Conservation (phyloP, 148 eudicot genomes). For the Rhododendron ferrugineum region DNA sequence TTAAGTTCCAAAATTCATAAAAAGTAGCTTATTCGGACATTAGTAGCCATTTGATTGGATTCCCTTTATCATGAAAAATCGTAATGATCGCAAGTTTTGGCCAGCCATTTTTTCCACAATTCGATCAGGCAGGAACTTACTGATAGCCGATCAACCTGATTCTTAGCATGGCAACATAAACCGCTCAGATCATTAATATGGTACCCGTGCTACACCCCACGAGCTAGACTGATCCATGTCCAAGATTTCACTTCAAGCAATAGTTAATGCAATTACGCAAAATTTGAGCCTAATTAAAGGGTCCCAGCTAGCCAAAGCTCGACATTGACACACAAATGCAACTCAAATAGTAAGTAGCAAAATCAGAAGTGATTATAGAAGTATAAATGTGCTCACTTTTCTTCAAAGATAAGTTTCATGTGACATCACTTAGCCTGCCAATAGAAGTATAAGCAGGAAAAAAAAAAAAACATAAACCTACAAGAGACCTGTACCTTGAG, state of each 20-base stretch:
- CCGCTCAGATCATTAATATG: background rate
- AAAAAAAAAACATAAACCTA: background rate
- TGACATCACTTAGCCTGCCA: background rate
- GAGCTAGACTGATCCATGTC: background rate
- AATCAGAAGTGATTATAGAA: background rate
- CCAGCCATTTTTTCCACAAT: background rate
- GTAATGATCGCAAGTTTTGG: background rate
- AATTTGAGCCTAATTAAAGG: background rate
- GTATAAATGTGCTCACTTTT: background rate
- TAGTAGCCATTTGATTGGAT: background rate
- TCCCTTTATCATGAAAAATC: background rate
- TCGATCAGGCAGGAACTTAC: background rate
- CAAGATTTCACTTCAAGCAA: background rate
- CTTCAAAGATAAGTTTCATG: background rate
- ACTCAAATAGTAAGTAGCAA: background rate
- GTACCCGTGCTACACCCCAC: background rate
- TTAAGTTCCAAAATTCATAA: background rate
- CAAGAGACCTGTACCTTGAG: background rate
- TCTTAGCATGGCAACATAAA: background rate
- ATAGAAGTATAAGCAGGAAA: background rate
- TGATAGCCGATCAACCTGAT: background rate
- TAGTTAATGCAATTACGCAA: background rate
- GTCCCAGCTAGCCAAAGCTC: background rate
- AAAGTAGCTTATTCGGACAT: background rate
- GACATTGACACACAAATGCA: background rate